Evolutionary conservation across 2,329 filamentous ascomycete species (phyloP).

Genomic region (Talaromyces sp.): DNA sequence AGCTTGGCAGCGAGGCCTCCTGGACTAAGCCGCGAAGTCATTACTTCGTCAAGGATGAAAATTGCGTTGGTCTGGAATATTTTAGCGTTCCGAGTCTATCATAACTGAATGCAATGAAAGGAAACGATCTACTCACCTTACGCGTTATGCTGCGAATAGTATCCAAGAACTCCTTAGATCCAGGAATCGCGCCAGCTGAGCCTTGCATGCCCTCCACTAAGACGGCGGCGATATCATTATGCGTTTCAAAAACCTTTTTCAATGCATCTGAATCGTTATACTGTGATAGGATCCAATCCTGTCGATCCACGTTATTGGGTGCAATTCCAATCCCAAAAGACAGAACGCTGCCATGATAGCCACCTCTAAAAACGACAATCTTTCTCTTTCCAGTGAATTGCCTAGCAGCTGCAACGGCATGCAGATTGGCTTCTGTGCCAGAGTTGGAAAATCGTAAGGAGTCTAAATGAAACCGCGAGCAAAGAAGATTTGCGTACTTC

Average conservation of each 20-base stretch:
- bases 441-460: slow-evolving; percentile 65
- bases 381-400: slow-evolving; percentile 51
- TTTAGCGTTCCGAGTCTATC: slow-evolving; percentile 27
- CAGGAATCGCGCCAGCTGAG: slow-evolving; percentile 60
- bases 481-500: slow-evolving; percentile 54
- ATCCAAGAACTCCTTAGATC: slow-evolving; percentile 55
- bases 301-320: slow-evolving; percentile 41
- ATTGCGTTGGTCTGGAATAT: slow-evolving; percentile 56
- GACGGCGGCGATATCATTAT: slow-evolving; percentile 54
- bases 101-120: too few relatives aligned
- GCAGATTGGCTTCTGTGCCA: slow-evolving; percentile 66
- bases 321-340: slow-evolving; percentile 36
- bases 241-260: slow-evolving; percentile 13
- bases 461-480: slow-evolving; percentile 58
- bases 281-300: slow-evolving; percentile 61
- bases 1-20: not conserved
- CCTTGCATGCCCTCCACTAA: slow-evolving; percentile 69
- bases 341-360: slow-evolving; percentile 60
- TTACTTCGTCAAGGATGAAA: slow-evolving; percentile 72
- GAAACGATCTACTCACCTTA: too few relatives aligned
- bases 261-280: slow-evolving; percentile 58
- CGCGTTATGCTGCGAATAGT: slow-evolving; percentile 44
- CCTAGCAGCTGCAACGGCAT: slow-evolving; percentile 59
- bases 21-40: slow-evolving; percentile 62
- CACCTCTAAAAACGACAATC: slow-evolving; percentile 49